Evolutionary conservation across 2,329 filamentous ascomycete species (phyloP).

Genomic region (Corynespora cassiicola): DNA sequence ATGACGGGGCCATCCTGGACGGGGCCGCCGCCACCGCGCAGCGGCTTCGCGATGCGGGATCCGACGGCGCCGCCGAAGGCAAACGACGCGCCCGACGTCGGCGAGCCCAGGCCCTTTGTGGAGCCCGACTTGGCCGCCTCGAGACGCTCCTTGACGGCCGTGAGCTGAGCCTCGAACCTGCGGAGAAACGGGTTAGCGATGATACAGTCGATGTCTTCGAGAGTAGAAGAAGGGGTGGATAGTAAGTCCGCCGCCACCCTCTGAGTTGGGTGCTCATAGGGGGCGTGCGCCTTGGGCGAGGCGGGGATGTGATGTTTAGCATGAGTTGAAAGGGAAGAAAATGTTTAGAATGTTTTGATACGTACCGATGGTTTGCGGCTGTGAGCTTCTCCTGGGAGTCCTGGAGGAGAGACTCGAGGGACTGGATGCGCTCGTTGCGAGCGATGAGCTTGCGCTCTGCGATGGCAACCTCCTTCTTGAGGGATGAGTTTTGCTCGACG

Average conservation of each 20-base stretch:
- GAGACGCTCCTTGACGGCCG: conserved; percentile 95
- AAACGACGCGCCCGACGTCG: conserved; percentile 63
- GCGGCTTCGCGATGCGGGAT: conserved; percentile 68
- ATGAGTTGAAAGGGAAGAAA: neutral
- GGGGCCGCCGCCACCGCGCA: conserved; percentile 60
- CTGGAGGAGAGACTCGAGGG: conserved; percentile 87
- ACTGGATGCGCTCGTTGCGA: conserved; percentile 94
- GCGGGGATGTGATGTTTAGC: too few relatives aligned
- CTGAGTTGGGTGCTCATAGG: too few relatives aligned
- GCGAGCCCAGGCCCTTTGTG: conserved; percentile 78
- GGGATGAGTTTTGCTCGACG: conserved; percentile 93
- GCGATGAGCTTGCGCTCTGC: conserved; percentile 97
- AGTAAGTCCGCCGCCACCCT: too few relatives aligned
- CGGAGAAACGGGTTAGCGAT: conserved; percentile 11
- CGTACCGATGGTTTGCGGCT: conserved; percentile 94
- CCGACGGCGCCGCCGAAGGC: conserved; percentile 68
- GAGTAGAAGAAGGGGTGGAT: conserved; percentile 5
- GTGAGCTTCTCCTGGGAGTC: conserved; percentile 99
- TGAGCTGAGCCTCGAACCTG: conserved; percentile 97
- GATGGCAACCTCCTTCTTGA: conserved; percentile 99
- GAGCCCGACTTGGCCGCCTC: conserved; percentile 93
- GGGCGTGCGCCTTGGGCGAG: too few relatives aligned
- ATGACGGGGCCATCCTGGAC: conserved; percentile 44
- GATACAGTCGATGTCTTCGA: conserved; percentile 6
- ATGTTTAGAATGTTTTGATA: conserved; percentile 27